phyloP scores from a whole-genome alignment of 768 basidiomycete genomes.

The Flagelloscypha sp. region DNA sequence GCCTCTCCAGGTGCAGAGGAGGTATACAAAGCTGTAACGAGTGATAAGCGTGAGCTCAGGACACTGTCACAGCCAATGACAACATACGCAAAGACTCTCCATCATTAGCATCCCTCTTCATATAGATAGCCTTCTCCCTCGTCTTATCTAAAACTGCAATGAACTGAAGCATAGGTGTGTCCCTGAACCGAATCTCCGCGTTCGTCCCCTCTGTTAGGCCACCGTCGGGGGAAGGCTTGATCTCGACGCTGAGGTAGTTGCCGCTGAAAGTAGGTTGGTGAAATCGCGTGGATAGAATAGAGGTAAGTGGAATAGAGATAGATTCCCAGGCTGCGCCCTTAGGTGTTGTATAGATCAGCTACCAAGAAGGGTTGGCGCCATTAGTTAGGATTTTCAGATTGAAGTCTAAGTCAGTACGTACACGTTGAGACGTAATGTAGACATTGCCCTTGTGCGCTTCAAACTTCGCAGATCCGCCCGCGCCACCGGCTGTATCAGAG shows the following conservation, averaged over 20 bases:
- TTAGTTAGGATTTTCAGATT: slow-evolving; percentile 2
- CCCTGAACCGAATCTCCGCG: slow-evolving; percentile 60
- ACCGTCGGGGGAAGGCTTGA: slow-evolving; percentile 62
- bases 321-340: slow-evolving; percentile 31
- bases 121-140: slow-evolving; percentile 65
- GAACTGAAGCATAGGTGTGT: slow-evolving; percentile 67
- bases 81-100: too few relatives aligned
- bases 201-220: slow-evolving; percentile 56
- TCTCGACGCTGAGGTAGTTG: slow-evolving; percentile 59
- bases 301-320: slow-evolving; percentile 50
- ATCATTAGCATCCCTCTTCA: slow-evolving; percentile 61
- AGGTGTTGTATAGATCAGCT: slow-evolving; percentile 58
- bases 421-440: slow-evolving; percentile 67
- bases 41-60: too few relatives aligned
- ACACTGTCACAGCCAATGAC: too few relatives aligned
- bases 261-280: slow-evolving; percentile 67
- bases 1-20: too few relatives aligned
- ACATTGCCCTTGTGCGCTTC: slow-evolving; percentile 52
- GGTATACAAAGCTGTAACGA: too few relatives aligned
- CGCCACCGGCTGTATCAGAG: slow-evolving; percentile 38
- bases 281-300: slow-evolving; percentile 62
- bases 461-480: slow-evolving; percentile 47
- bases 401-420: slow-evolving; percentile 24
- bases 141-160: slow-evolving; percentile 68
- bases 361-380: slow-evolving; percentile 5